phyloP scores from a whole-genome alignment of 495 filamentous ascomycete species.

The Daldinia caldariorum region DNA sequence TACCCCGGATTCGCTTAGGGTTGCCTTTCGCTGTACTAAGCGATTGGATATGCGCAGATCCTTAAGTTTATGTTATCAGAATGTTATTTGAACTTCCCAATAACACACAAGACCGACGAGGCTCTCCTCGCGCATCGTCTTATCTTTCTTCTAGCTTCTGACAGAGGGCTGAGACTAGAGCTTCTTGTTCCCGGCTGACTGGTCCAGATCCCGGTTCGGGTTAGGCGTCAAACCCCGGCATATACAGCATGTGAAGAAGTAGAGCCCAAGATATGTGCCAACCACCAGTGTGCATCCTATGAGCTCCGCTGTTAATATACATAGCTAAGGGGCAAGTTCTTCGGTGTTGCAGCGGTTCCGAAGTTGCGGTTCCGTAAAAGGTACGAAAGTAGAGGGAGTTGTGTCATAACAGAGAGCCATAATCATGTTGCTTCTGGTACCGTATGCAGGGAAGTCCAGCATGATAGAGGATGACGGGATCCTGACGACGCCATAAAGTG shows the following conservation, averaged over 20 bases:
- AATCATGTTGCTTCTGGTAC: constrained; percentile 5
- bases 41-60: constrained; percentile 17
- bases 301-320: constrained; percentile 10
- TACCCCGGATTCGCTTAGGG: constrained; percentile 20
- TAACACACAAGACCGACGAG: background rate
- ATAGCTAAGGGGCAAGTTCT: constrained; percentile 5
- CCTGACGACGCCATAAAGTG: constrained; percentile 37
- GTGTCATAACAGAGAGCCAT: constrained; percentile 7
- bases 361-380: constrained; percentile 17
- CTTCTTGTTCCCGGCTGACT: background rate
- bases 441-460: constrained; percentile 30
- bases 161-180: background rate
- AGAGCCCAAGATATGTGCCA: constrained; percentile 9
- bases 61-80: background rate
- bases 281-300: constrained; percentile 8
- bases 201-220: constrained; percentile 8
- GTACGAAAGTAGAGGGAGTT: background rate
- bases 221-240: constrained; percentile 11
- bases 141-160: background rate
- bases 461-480: constrained; percentile 37
- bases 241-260: constrained; percentile 1
- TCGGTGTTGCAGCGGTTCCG: constrained; percentile 13
- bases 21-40: constrained; percentile 13
- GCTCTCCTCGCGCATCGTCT: background rate
- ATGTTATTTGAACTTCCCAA: constrained; percentile 13